Base-by-base conservation (phyloP, 139 green algal genomes). In the Auxenochlorella pyrenoidosa region DNA sequence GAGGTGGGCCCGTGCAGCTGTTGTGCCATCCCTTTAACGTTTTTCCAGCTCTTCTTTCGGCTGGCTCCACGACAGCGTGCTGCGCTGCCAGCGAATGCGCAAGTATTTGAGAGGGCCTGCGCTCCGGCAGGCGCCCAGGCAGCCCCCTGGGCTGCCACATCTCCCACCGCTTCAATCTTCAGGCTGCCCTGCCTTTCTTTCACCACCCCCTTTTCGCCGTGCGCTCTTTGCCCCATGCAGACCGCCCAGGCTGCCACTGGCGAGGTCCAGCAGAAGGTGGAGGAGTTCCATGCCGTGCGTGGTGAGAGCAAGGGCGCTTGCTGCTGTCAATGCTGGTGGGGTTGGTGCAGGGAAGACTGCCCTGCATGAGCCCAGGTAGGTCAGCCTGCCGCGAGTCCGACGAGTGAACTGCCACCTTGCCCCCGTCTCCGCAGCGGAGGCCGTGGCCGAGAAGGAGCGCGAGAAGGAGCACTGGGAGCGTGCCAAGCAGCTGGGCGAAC, bases 391-490 rank as follows among this genome's bases (percentile, higher is more conserved):
- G 47, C 47, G 47, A 18, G 47, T 10, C 10, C 54, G 22, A 13
- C 54, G 22, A 3, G 54, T 13, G 13, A 3, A 13, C 54, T 10
- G 54, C 32, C 21, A 1, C 66, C 24, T 5, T 38, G n/a, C 30
- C 44, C 16, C 10, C 4, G 6, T 12, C 36, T 24, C 8, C 66
- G 36, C 84, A 88, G 84, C 76, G 72, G 41, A 60, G 60, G 84
- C 84, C 0, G 32, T 78, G 84, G 40, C 26, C 3, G n/a, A 51
- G 26, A 60, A 83, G 72, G 58, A 32, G 0, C 15, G 41, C 18
- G 73, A 88, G 75, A n/a, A n/a, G 58, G 84, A 83, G 58, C 65
- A 78, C 72, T 88, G 84, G 84, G 40, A 88, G 84, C 36, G 38
- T 13, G 84, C 84, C 84, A 88, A 88, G 75, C 30, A 66, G 84